These are phyloP conservation scores for Zygotorulaspora mrakii DNA, from an alignment of 1,139 yeast species.

Conservation along the genomic window DNA sequence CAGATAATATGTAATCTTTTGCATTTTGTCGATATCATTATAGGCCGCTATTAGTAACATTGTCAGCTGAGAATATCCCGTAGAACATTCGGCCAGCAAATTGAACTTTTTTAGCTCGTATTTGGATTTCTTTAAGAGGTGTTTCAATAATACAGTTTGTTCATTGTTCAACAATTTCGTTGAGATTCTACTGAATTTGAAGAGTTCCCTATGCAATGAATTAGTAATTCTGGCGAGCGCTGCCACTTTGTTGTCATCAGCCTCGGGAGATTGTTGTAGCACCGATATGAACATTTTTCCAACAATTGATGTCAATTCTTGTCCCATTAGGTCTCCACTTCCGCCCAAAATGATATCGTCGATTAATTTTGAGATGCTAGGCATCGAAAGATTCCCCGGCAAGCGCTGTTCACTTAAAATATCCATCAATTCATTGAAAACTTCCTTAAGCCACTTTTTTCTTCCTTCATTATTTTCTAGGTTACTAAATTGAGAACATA, in stretches of 20 bases:
- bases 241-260: constrained; percentile 16
- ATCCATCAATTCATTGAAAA: constrained; percentile 22
- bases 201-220: constrained; percentile 22
- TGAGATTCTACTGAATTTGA: constrained; percentile 29
- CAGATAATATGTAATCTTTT: constrained; percentile 47
- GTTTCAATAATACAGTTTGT: constrained; percentile 24
- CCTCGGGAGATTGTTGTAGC: constrained; percentile 15
- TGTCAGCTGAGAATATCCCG: constrained; percentile 72
- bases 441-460: constrained; percentile 22
- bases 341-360: constrained; percentile 18
- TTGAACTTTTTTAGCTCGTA: constrained; percentile 74
- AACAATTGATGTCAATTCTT: constrained; percentile 13
- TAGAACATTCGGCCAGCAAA: constrained; percentile 70
- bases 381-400: constrained; percentile 8
- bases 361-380: constrained; percentile 13
- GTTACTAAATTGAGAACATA: constrained; percentile 13
- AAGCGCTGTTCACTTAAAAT: constrained; percentile 11
- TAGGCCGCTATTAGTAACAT: constrained; percentile 50
- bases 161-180: constrained; percentile 23
- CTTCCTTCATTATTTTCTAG: constrained; percentile 17
- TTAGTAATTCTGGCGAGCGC: constrained; percentile 16
- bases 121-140: constrained; percentile 34
- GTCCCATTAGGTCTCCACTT: constrained; percentile 12
- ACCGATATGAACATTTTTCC: constrained; percentile 26
- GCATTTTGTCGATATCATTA: constrained; percentile 41